Conservation (phyloP, 2,329 filamentous ascomycete species). For the Septoria petroselini region DNA sequence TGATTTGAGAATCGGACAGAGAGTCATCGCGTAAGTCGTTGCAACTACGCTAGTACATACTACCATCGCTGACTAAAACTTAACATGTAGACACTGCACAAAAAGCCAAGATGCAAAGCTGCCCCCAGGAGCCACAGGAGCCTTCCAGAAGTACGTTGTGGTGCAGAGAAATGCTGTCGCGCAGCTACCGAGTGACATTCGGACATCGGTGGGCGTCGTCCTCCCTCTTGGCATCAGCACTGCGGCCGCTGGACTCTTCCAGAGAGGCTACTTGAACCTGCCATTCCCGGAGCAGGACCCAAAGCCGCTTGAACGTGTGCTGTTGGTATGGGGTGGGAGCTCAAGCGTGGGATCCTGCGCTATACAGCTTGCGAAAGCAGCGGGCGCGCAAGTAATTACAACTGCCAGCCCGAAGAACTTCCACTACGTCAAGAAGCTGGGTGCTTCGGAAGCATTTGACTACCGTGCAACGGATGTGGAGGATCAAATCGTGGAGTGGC, state of each 20-base stretch:
- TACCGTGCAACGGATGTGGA: slow-evolving; percentile 40
- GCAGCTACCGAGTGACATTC: slow-evolving; percentile 41
- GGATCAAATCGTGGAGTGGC: slow-evolving; percentile 29
- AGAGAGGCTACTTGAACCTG: slow-evolving; percentile 28
- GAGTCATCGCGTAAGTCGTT: slow-evolving; percentile 43
- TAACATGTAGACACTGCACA: slow-evolving; percentile 19
- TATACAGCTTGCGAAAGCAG: slow-evolving; percentile 51
- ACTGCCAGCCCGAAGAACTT: slow-evolving; percentile 42
- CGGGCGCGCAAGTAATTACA: slow-evolving; percentile 43
- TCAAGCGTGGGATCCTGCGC: slow-evolving; percentile 53
- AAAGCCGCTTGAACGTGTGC: slow-evolving; percentile 31
- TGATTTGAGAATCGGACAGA: slow-evolving; percentile 46
- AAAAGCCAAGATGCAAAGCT: slow-evolving; percentile 19
- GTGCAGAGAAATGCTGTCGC: slow-evolving; percentile 37
- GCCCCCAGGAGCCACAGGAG: slow-evolving; percentile 25
- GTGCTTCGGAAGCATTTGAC: slow-evolving; percentile 50
- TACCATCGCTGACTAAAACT: slow-evolving; percentile 3
- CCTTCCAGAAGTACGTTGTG: slow-evolving; percentile 38
- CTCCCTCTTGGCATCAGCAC: slow-evolving; percentile 46
- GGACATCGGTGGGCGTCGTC: slow-evolving; percentile 41
- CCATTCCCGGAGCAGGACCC: slow-evolving; percentile 25
- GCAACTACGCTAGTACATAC: too few relatives aligned
- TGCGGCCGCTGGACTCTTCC: slow-evolving; percentile 38
- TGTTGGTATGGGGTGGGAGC: slow-evolving; percentile 54
- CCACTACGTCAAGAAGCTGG: slow-evolving; percentile 44